phyloP scores from a whole-genome alignment of 2,329 filamentous ascomycete species.

The Cryphonectria parasitica region DNA sequence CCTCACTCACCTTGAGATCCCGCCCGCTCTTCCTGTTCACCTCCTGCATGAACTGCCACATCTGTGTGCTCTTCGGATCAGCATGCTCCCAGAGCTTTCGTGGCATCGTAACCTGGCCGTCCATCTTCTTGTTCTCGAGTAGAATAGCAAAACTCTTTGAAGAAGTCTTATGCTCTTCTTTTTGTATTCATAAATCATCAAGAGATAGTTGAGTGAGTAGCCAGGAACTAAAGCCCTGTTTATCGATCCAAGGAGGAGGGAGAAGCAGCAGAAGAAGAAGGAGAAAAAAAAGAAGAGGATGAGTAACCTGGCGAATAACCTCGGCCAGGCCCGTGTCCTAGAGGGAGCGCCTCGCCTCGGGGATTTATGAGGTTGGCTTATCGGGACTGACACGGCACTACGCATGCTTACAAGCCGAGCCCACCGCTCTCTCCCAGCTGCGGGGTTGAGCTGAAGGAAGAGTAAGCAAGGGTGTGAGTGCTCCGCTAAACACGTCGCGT shows the following conservation, averaged over 20 bases:
- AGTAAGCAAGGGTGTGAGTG: neutral
- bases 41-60: constrained; percentile 69
- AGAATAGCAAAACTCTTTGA: neutral
- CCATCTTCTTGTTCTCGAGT: constrained; percentile 10
- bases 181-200: neutral
- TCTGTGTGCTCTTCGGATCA: constrained; percentile 62
- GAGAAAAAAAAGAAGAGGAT: neutral
- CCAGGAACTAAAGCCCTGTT: neutral
- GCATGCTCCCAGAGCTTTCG: constrained; percentile 72
- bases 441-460: neutral
- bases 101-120: constrained; percentile 42
- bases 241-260: neutral
- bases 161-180: neutral
- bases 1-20: constrained; percentile 56
- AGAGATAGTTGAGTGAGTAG: neutral
- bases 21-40: constrained; percentile 62
- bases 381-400: neutral
- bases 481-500: neutral
- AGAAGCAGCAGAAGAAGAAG: too few species aligned
- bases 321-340: neutral
- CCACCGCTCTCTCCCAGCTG: neutral
- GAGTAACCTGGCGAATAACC: neutral
- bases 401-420: neutral
- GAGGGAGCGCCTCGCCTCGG: neutral
- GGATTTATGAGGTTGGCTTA: neutral